phyloP scores from a whole-genome alignment of 2,329 filamentous ascomycete species.

The Zymoseptoria brevis region DNA sequence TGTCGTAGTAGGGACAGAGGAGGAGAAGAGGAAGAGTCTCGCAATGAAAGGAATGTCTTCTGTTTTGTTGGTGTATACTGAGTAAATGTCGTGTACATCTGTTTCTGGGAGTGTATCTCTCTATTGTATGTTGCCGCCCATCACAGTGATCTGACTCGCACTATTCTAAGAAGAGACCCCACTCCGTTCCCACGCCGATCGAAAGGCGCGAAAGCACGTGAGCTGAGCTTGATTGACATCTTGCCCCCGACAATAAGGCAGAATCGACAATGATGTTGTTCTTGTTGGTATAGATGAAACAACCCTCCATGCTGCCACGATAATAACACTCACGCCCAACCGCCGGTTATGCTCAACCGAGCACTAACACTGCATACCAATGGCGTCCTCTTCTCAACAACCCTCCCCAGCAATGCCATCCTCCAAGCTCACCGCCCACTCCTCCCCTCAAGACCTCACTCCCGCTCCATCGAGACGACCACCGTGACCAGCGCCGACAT shows the following conservation, averaged over 20 bases:
- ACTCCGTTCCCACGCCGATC: background rate
- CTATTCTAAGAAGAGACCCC: background rate
- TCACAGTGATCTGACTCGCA: background rate
- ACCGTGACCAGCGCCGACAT: constrained; percentile 64
- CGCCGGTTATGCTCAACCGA: constrained; percentile 23
- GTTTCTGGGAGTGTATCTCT: too few species aligned
- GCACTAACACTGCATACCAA: constrained; percentile 20
- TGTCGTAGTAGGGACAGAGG: background rate
- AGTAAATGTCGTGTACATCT: background rate
- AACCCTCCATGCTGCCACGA: constrained; percentile 8
- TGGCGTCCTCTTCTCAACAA: constrained; percentile 2
- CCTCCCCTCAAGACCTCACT: constrained; percentile 3
- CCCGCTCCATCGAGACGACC: constrained; percentile 30
- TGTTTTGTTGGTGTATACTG: too few species aligned
- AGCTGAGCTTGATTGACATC: too few species aligned
- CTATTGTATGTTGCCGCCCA: background rate
- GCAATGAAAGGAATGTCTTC: too few species aligned
- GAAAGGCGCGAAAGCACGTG: background rate
- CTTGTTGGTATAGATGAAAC: too few species aligned
- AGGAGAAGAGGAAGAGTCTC: too few species aligned
- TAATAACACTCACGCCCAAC: constrained; percentile 5
- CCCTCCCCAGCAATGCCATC: constrained; percentile 4
- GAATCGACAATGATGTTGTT: too few species aligned
- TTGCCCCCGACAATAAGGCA: too few species aligned
- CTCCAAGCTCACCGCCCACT: background rate